Evolutionary conservation across 2,329 filamentous ascomycete genomes (phyloP), one percentile per base, ranked within the genome.

Genomic region (Neurospora sp.): DNA sequence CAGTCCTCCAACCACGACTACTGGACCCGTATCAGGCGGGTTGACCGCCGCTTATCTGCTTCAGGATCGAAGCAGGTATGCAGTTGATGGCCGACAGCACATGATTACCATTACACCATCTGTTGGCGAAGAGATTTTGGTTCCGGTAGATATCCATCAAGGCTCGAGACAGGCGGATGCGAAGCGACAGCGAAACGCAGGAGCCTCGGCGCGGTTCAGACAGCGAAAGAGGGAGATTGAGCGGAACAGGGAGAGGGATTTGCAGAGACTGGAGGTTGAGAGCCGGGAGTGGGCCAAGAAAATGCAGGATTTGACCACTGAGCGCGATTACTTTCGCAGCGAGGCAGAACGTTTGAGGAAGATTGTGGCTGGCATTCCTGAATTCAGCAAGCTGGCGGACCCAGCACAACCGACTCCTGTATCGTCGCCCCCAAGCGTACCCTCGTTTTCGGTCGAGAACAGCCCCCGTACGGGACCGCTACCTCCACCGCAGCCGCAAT

Each of bases 161-260:
- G 93, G 91, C 13, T 96, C 93, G 13, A 90, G 90, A 74, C 89
- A 92, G 75, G 91, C 92, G 46, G 92, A 96, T 76, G 92, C 96
- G 79, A 97, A 96, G 81, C 86, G 93, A 70, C 90, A 91, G 78
- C 87, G 93, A 68, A 97, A 97, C 76, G 93, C 93, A 52, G 91
- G 91, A 67, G 93, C 93, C 6, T 96, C 93, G 70, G 92, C 92
- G 67, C 86, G 93, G 71, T 96, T 96, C 74, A 87, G 93, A 69
- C 88, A 90, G 76, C 87, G 93, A 71, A 89, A 93, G 77, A 96
- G 96, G 81, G 92, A 93, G 76, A 90, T 91, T 78, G 92, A 95
- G 78, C 87, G 87, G 74, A 90, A 93, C 78, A 90, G 91, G 78
- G 92, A 95, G 78, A 87, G 87, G 75, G 90, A 93, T 78, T 89